A percentile compares a stretch with the other conserved stretches of the same genome.
phyloP scores from a whole-genome alignment of 345 rosid species.

The Triadica sebifera region DNA sequence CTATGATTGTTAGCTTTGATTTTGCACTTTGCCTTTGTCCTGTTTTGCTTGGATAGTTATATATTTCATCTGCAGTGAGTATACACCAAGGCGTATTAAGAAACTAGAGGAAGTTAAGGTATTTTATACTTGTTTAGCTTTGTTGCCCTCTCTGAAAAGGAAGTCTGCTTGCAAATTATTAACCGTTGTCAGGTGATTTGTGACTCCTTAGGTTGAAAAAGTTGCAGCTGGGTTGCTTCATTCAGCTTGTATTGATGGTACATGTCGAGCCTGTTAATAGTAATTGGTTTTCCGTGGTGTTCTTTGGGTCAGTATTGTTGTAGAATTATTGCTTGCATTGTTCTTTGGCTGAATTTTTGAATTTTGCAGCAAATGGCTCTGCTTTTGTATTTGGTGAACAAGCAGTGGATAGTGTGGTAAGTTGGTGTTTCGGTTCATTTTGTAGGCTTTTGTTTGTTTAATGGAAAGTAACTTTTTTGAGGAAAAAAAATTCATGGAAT shows the following conservation, averaged over 20 bases:
- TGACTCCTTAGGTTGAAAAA: constrained; percentile 51
- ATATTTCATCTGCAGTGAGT: constrained; percentile 61
- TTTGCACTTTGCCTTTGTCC: constrained; percentile 14
- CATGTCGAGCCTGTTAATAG: constrained; percentile 13
- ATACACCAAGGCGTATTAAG: constrained; percentile 89
- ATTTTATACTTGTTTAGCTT: constrained; percentile 15
- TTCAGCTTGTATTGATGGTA: constrained; percentile 87
- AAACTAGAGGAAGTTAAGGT: constrained; percentile 84
- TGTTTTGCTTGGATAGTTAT: constrained; percentile 10
- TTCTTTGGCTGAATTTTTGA: constrained; percentile 18
- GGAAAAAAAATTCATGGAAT: no score
- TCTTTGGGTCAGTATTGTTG: not conserved
- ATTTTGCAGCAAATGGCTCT: constrained; percentile 67
- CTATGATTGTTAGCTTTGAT: not conserved
- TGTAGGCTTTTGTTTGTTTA: not conserved
- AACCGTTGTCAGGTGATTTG: constrained; percentile 26
- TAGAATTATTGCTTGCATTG: constrained; percentile 4
- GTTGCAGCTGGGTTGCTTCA: constrained; percentile 92
- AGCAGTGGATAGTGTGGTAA: constrained; percentile 49
- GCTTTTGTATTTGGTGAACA: constrained; percentile 80
- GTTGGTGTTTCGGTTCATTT: constrained; percentile 11
- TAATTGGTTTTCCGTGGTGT: constrained; percentile 7
- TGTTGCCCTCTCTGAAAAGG: constrained; percentile 6
- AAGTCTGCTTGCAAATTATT: constrained; percentile 9
- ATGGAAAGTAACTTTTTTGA: not conserved